phyloP scores from a whole-genome alignment of 305 asterid species.

The Fraxinus ornus region DNA sequence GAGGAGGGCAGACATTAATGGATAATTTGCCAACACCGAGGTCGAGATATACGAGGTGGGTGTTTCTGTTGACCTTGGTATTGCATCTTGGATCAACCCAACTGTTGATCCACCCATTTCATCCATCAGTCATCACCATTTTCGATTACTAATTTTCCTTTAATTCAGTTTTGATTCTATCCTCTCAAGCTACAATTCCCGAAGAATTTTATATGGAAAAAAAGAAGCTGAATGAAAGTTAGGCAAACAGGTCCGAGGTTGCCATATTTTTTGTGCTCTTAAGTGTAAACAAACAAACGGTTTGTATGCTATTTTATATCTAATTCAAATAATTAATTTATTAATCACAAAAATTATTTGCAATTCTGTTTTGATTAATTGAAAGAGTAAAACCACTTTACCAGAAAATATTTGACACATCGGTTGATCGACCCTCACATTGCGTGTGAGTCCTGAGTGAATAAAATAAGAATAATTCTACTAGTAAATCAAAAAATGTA shows the following conservation, averaged over 20 bases:
- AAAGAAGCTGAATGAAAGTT: constrained; percentile 18
- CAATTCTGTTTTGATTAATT: not conserved
- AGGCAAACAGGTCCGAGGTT: not conserved
- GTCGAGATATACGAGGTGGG: constrained; percentile 31
- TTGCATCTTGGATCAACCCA: constrained; percentile 28
- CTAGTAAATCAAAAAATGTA: too few species aligned
- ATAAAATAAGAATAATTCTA: too few species aligned
- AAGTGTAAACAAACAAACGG: not conserved
- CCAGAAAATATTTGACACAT: too few species aligned
- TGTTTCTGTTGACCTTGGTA: constrained; percentile 30
- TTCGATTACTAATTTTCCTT: not conserved
- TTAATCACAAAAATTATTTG: not conserved
- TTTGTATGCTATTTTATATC: not conserved
- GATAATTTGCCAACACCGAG: constrained; percentile 42
- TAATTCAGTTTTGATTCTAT: constrained; percentile 9
- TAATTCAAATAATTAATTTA: not conserved
- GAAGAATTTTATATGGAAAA: constrained; percentile 4
- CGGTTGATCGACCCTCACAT: too few species aligned
- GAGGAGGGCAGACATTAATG: constrained; percentile 48
- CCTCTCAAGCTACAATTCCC: constrained; percentile 24
- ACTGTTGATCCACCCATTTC: constrained; percentile 36
- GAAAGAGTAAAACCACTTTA: not conserved
- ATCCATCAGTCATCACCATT: constrained; percentile 34
- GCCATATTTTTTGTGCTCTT: not conserved
- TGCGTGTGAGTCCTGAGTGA: too few species aligned